Evolutionary conservation across 176 grass and related monocot species (phyloP).

Genomic region (Bonia amplexicaulis): DNA sequence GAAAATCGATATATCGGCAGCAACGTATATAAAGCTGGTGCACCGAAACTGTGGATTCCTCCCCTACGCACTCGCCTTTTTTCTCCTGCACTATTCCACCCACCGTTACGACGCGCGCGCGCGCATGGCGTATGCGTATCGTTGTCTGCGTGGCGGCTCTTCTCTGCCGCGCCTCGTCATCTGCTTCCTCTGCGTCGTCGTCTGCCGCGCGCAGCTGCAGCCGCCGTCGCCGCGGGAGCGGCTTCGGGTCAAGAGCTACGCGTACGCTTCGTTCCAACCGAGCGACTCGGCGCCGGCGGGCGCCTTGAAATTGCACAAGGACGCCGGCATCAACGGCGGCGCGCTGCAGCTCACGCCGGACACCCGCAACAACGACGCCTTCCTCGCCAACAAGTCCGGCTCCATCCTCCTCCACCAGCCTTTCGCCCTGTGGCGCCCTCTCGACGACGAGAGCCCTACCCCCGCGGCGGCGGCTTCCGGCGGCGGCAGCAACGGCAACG

Average conservation of each 20-base stretch:
- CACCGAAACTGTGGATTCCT: background rate
- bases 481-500: no score
- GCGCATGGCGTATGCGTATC: slow-evolving; percentile 3
- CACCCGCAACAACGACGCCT: background rate
- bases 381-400: slow-evolving; percentile 40
- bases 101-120: background rate
- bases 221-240: background rate
- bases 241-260: background rate
- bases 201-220: slow-evolving; percentile 4
- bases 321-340: slow-evolving; percentile 20
- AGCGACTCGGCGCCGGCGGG: background rate
- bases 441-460: background rate
- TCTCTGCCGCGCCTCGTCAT: background rate
- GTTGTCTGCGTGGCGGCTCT: background rate
- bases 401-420: slow-evolving; percentile 18
- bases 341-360: slow-evolving; percentile 63
- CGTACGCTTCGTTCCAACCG: slow-evolving; percentile 6
- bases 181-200: background rate
- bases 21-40: background rate
- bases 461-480: background rate
- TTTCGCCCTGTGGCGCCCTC: slow-evolving; percentile 36
- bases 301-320: background rate
- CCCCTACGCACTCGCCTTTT: background rate
- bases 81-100: background rate
- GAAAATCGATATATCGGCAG: background rate